Evolutionary conservation across 2,329 filamentous ascomycete genomes (phyloP).

Genomic region (Aureobasidium zeae): DNA sequence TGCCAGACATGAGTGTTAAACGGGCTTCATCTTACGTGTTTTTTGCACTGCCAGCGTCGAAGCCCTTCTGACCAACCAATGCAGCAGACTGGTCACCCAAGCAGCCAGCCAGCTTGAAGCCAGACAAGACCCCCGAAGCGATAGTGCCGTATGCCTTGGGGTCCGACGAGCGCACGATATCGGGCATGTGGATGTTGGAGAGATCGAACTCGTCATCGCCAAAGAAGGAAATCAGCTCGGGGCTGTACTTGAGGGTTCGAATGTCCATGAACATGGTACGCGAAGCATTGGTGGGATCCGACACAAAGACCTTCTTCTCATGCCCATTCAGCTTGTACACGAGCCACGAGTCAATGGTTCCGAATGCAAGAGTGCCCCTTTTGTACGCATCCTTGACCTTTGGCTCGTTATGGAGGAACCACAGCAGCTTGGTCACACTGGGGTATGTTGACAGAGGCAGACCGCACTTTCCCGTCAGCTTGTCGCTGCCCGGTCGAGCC

Average conservation of each 20-base stretch:
- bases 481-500: constrained; percentile 55
- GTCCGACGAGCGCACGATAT: constrained; percentile 74
- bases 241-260: constrained; percentile 68
- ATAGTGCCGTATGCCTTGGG: constrained; percentile 62
- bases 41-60: constrained; percentile 72
- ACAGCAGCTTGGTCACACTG: constrained; percentile 74
- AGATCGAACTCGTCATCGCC: constrained; percentile 49
- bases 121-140: constrained; percentile 55
- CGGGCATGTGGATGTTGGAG: constrained; percentile 65
- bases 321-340: constrained; percentile 76
- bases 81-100: constrained; percentile 81
- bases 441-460: constrained; percentile 83
- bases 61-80: constrained; percentile 62
- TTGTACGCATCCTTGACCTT: constrained; percentile 67
- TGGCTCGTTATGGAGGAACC: constrained; percentile 66
- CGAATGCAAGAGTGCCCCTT: constrained; percentile 66
- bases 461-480: constrained; percentile 62
- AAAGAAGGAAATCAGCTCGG: constrained; percentile 69
- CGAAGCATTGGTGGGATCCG: constrained; percentile 79
- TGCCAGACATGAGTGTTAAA: not conserved
- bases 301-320: constrained; percentile 62
- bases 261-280: constrained; percentile 95
- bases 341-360: constrained; percentile 82
- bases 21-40: constrained; percentile 72
- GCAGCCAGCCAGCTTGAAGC: constrained; percentile 69